Evolutionary conservation across 176 grass and related monocot genomes (phyloP).

Genomic region (Elaeis guineensis): DNA sequence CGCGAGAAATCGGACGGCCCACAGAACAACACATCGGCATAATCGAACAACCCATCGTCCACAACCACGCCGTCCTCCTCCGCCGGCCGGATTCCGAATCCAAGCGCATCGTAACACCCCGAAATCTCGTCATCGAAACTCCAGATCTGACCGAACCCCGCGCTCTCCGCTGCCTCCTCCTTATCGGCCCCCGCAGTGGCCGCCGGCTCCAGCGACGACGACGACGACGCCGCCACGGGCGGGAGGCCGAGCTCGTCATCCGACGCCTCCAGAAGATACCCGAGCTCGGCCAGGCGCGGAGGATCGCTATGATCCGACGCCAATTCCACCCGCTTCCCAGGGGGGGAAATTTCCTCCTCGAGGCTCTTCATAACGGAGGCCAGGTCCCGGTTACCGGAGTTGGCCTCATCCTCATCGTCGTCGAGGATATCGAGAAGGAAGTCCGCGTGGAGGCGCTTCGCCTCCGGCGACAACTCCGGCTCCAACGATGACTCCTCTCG

Average conservation of each 20-base stretch:
- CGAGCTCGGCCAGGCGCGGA: not conserved
- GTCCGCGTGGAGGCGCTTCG: not conserved
- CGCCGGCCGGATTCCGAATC: not conserved
- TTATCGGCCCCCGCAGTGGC: not conserved
- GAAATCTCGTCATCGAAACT: not conserved
- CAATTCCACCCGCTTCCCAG: not conserved
- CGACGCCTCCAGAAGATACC: slow-evolving; percentile 4
- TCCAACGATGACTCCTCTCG: not conserved
- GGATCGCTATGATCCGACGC: not conserved
- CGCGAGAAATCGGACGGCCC: not conserved
- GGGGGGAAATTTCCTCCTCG: not conserved
- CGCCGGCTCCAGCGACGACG: not conserved
- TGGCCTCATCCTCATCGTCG: not conserved
- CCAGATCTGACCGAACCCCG: not conserved
- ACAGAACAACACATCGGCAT: not conserved
- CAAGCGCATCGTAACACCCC: not conserved
- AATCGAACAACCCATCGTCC: not conserved
- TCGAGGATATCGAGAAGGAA: not conserved
- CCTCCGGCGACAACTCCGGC: not conserved
- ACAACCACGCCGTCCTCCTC: not conserved
- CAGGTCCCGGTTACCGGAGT: not conserved
- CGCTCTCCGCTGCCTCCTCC: not conserved
- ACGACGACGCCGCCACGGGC: not conserved
- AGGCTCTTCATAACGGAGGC: slow-evolving; percentile 4
- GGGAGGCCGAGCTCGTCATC: slow-evolving; percentile 1